These are phyloP conservation scores for Macrotyloma uniflorum DNA, from an alignment of 306 rosid species.

Conservation along the genomic window DNA sequence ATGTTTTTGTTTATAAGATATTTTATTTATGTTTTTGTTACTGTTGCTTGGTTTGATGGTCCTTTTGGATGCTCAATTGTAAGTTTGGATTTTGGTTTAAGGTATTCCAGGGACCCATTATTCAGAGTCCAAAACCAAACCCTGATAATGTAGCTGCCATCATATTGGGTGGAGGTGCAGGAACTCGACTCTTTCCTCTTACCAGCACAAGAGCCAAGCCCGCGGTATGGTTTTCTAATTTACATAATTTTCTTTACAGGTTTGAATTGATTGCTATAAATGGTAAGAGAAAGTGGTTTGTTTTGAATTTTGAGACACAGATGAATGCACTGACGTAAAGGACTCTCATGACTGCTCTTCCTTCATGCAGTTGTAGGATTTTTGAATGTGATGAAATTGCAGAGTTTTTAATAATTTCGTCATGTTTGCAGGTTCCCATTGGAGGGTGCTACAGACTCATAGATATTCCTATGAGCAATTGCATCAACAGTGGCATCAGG, in stretches of 20 bases:
- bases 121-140: conserved; percentile 57
- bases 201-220: conserved; percentile 81
- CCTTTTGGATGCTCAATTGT: neutral
- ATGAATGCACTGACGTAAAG: neutral
- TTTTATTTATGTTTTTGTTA: neutral
- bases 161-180: conserved; percentile 90
- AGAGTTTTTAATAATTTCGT: neutral
- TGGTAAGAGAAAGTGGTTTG: neutral
- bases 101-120: conserved; percentile 43
- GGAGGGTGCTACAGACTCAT: conserved; percentile 90
- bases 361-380: neutral
- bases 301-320: neutral
- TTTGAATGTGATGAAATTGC: neutral
- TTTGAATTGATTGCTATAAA: neutral
- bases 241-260: neutral
- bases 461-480: conserved; percentile 90
- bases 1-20: neutral
- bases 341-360: neutral
- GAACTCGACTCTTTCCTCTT: conserved; percentile 88
- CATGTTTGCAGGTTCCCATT: conserved; percentile 71
- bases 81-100: conserved; percentile 36
- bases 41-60: conserved; percentile 10
- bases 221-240: conserved; percentile 52
- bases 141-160: conserved; percentile 83
- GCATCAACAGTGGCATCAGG: conserved; percentile 85